These are phyloP conservation scores for Remersonia thermophila DNA, from an alignment of 2,329 filamentous ascomycete genomes.

Conservation along the genomic window DNA sequence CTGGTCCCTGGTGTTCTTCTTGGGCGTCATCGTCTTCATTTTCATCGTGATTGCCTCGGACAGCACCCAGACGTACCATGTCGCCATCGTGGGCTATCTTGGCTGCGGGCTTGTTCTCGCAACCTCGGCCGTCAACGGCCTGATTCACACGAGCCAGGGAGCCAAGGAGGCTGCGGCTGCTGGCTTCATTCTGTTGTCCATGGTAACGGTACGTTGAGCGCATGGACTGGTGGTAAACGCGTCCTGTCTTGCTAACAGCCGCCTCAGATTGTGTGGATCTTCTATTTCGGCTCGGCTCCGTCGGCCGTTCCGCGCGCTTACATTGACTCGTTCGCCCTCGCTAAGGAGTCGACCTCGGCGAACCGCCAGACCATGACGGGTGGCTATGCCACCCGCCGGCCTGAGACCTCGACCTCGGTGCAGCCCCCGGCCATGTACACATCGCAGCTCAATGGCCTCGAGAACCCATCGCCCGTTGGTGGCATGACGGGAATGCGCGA, in stretches of 20 bases:
- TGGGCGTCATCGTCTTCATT: slow-evolving; percentile 70
- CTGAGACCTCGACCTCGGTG: slow-evolving; percentile 69
- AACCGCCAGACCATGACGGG: slow-evolving; percentile 61
- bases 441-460: slow-evolving; percentile 86
- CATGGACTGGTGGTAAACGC: neutral
- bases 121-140: slow-evolving; percentile 71
- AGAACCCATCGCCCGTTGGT: slow-evolving; percentile 80
- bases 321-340: slow-evolving; percentile 87
- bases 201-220: slow-evolving; percentile 59
- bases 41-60: slow-evolving; percentile 76
- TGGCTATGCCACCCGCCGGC: slow-evolving; percentile 59
- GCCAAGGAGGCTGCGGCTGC: slow-evolving; percentile 78
- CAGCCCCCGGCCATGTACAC: slow-evolving; percentile 94
- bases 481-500: slow-evolving; percentile 43
- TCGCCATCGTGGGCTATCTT: slow-evolving; percentile 82
- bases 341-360: slow-evolving; percentile 66
- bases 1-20: slow-evolving; percentile 80
- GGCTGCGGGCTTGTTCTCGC: slow-evolving; percentile 72
- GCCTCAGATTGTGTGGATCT: slow-evolving; percentile 88
- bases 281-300: slow-evolving; percentile 93
- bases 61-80: slow-evolving; percentile 75
- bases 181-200: slow-evolving; percentile 86
- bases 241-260: slow-evolving; percentile 2
- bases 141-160: slow-evolving; percentile 65
- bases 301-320: slow-evolving; percentile 77